Base-by-base conservation (phyloP, 1,139 yeast genomes). In the Hansenula sp. region DNA sequence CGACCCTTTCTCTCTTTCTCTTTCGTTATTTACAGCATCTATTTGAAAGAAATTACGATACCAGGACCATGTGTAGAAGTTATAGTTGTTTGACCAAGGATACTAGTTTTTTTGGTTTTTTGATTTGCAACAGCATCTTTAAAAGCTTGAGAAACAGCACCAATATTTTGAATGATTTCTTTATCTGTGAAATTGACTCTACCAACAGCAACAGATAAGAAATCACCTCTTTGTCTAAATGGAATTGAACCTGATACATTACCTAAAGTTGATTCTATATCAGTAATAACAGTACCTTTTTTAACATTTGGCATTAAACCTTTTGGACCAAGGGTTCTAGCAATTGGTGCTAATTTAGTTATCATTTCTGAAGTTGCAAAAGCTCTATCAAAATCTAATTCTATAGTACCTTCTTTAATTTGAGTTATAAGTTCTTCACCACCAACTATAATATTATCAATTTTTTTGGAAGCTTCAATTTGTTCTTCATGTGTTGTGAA, bases 271-370 rank as follows among this genome's bases (percentile, higher is more conserved):
- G 63, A 61, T 25, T 65, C 68, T 29, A 87, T 65, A 51, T 87
- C 78, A n/a, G 75, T 77, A 1, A 87, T 71, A 16, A 92, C 94
- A 2, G 97, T 90, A 14, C 96, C 95, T 59, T 81, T 84, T 66
- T 89, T 90, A 16, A 77, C 78, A 37, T 77, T 74, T 37, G 98
- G 98, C 87, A 90, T 83, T 49, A 92, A 73, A 24, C 96, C 96
- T 56, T 74, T 79, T 32, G 96, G 95, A 44, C 98, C 97, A 50
- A 94, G 71, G 14, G 75, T 69, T 57, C 89, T 77, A 24, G 95
- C 96, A 28, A 88, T 68, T 40, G 75, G 70, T 47, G 73, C 75
- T 52, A 92, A 70, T 32, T 75, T 71, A 22, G 75, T 65, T 31
- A 76, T 74, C 47, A 88, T 77, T 38, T 88, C 96, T 2, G 95